phyloP scores from a whole-genome alignment of 805 yeast species.

The Priceomyces castillae region DNA sequence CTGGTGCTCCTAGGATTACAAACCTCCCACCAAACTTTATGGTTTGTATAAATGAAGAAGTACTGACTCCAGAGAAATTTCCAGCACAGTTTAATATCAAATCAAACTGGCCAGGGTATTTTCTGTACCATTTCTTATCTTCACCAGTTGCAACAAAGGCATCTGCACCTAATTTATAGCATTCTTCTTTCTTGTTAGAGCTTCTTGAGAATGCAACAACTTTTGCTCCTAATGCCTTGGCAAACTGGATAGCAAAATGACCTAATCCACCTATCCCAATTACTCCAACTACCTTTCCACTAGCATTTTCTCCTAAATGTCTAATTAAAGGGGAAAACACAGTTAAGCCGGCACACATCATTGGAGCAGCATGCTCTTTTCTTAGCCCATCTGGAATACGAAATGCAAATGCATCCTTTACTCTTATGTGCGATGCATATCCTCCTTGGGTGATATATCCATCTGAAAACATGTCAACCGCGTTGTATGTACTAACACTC shows the following conservation, averaged over 20 bases:
- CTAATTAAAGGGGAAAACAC: slow-evolving; percentile 50
- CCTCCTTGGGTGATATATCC: slow-evolving; percentile 44
- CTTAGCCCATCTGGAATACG: slow-evolving; percentile 46
- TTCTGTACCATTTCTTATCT: slow-evolving; percentile 38
- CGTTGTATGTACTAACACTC: slow-evolving; percentile 50
- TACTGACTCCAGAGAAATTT: slow-evolving; percentile 47
- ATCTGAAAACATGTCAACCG: slow-evolving; percentile 32
- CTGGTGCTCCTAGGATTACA: slow-evolving; percentile 67
- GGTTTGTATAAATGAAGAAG: neutral
- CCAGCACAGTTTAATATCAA: slow-evolving; percentile 54
- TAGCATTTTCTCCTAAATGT: slow-evolving; percentile 30
- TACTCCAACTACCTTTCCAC: slow-evolving; percentile 47
- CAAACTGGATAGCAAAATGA: slow-evolving; percentile 57
- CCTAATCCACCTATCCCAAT: slow-evolving; percentile 71
- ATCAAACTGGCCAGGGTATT: slow-evolving; percentile 40
- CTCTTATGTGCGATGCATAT: slow-evolving; percentile 48
- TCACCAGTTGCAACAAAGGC: slow-evolving; percentile 50
- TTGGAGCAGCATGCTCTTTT: slow-evolving; percentile 47
- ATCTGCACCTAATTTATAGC: slow-evolving; percentile 31
- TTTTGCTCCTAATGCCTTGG: slow-evolving; percentile 63
- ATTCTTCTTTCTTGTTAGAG: slow-evolving; percentile 29
- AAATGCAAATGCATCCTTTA: slow-evolving; percentile 43
- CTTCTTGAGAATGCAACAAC: slow-evolving; percentile 45
- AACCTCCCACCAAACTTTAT: slow-evolving; percentile 49
- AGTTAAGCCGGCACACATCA: slow-evolving; percentile 57